Evolutionary conservation across 768 basidiomycete genomes (phyloP).

Genomic region (Ephemerocybe angulata): DNA sequence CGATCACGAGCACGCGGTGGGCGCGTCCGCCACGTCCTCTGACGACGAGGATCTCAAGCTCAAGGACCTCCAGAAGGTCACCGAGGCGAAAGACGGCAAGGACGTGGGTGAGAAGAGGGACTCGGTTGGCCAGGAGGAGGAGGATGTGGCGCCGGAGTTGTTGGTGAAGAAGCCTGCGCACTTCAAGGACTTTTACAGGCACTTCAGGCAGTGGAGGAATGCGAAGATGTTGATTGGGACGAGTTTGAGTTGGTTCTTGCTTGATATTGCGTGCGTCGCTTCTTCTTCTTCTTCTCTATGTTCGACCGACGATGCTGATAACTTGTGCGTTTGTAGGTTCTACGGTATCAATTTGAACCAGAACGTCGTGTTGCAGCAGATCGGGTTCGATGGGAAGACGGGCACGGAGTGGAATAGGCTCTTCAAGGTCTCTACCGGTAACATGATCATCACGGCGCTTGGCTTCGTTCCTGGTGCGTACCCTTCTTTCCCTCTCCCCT

Average conservation of each 20-base stretch:
- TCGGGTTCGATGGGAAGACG: conserved; percentile 58
- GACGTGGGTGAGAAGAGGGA: not conserved
- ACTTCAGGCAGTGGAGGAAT: conserved; percentile 74
- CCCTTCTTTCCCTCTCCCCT: not conserved
- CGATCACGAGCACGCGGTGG: too few relatives aligned
- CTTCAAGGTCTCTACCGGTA: conserved; percentile 64
- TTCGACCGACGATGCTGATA: not conserved
- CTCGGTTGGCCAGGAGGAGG: not conserved
- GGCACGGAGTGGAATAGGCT: conserved; percentile 63
- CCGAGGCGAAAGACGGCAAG: conserved; percentile 7
- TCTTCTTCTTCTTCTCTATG: not conserved
- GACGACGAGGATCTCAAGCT: conserved; percentile 27
- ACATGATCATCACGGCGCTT: conserved; percentile 67
- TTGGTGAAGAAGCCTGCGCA: conserved; percentile 46
- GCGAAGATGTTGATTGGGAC: conserved; percentile 66
- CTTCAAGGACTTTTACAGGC: conserved; percentile 57
- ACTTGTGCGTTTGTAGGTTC: too few relatives aligned
- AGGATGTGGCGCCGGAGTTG: conserved; percentile 13
- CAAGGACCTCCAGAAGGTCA: conserved; percentile 20
- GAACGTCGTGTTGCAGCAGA: conserved; percentile 70
- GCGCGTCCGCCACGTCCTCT: conserved; percentile 18
- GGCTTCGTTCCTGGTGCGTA: conserved; percentile 71
- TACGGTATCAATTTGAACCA: conserved; percentile 75
- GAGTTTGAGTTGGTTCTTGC: conserved; percentile 66
- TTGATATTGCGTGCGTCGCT: conserved; percentile 58